Evolutionary conservation across 2,329 filamentous ascomycete genomes (phyloP).

Genomic region (Calonectria pteridis): DNA sequence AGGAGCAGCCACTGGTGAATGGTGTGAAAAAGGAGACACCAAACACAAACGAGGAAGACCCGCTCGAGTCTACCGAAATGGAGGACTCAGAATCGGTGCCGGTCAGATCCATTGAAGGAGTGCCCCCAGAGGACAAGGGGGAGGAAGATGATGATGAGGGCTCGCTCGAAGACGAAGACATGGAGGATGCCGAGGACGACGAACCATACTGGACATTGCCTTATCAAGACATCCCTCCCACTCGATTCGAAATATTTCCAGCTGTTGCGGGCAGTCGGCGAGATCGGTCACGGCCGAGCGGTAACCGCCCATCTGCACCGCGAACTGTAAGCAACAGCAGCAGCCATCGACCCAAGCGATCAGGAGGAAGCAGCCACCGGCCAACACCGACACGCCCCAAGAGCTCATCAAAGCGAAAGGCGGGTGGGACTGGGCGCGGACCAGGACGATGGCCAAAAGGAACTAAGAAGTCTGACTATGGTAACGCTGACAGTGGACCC

Average conservation of each 20-base stretch:
- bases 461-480: constrained; percentile 76
- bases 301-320: constrained; percentile 53
- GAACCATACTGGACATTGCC: constrained; percentile 57
- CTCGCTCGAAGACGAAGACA: neutral
- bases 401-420: constrained; percentile 64
- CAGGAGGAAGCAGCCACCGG: constrained; percentile 48
- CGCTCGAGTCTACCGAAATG: constrained; percentile 30
- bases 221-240: constrained; percentile 73
- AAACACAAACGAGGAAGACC: constrained; percentile 24
- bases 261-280: constrained; percentile 66
- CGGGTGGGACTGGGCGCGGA: constrained; percentile 73
- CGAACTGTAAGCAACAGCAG: constrained; percentile 50
- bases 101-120: constrained; percentile 48
- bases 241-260: constrained; percentile 84
- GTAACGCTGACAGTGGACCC: constrained; percentile 74
- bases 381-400: constrained; percentile 54
- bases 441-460: constrained; percentile 77
- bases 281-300: constrained; percentile 59
- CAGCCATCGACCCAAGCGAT: constrained; percentile 55
- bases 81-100: constrained; percentile 44
- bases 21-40: constrained; percentile 31
- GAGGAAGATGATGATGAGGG: constrained; percentile 42
- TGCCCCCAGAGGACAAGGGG: constrained; percentile 49
- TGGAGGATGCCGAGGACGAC: constrained; percentile 33
- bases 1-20: constrained; percentile 40